Percentiles rank a stretch among this genome's conserved stretches.
phyloP scores from a whole-genome alignment of 805 yeast species.

The Monosporozyma servazzii region DNA sequence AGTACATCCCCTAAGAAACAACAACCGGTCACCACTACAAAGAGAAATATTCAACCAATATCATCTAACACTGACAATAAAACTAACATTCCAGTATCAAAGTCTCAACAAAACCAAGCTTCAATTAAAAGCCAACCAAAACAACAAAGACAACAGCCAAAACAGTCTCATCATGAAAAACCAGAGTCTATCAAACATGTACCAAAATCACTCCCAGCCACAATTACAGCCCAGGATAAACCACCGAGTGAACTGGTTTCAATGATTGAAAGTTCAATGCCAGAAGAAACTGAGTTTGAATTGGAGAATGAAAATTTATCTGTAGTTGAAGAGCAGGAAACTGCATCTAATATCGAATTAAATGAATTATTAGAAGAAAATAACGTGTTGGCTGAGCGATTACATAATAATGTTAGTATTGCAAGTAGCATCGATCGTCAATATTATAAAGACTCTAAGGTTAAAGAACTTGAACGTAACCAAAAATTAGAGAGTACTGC shows the following conservation, averaged over 20 bases:
- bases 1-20: background rate
- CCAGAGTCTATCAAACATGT: background rate
- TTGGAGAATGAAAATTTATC: slow-evolving; percentile 10
- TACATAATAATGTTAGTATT: background rate
- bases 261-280: slow-evolving; percentile 17
- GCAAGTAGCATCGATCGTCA: background rate
- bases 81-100: background rate
- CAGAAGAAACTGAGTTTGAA: slow-evolving; percentile 23
- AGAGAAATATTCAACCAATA: background rate
- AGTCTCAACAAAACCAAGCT: background rate
- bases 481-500: background rate
- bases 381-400: slow-evolving; percentile 4
- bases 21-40: background rate
- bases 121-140: background rate
- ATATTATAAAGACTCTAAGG: too few species aligned
- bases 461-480: background rate
- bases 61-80: background rate
- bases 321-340: background rate
- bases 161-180: background rate
- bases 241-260: slow-evolving; percentile 1
- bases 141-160: background rate
- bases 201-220: background rate
- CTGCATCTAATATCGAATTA: background rate
- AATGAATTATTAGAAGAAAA: slow-evolving; percentile 5
- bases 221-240: background rate